phyloP scores from a whole-genome alignment of 805 yeast species.

The Wickerhamiella dianesei region DNA sequence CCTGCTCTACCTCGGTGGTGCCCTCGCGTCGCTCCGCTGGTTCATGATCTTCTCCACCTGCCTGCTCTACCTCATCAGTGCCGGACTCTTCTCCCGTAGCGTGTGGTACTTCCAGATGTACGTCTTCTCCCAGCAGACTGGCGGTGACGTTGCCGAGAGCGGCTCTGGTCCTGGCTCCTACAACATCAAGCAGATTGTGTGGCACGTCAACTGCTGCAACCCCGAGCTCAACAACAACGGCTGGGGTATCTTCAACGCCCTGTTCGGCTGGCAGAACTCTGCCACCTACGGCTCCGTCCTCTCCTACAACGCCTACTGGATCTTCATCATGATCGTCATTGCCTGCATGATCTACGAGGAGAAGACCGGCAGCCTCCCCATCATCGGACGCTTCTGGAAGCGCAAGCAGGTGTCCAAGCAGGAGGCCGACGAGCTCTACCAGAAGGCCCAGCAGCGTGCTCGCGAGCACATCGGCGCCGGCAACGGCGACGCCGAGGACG shows the following conservation, averaged over 20 bases:
- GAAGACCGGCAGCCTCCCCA: slow-evolving; percentile 67
- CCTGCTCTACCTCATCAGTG: slow-evolving; percentile 75
- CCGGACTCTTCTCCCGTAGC: slow-evolving; percentile 88
- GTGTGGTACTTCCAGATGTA: slow-evolving; percentile 78
- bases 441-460: slow-evolving; percentile 16
- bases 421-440: slow-evolving; percentile 27
- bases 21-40: slow-evolving; percentile 67
- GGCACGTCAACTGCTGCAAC: slow-evolving; percentile 97
- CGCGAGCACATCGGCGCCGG: slow-evolving; percentile 10
- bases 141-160: slow-evolving; percentile 89
- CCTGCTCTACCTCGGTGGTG: slow-evolving; percentile 68
- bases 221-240: slow-evolving; percentile 67
- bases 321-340: slow-evolving; percentile 43
- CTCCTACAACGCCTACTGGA: slow-evolving; percentile 83
- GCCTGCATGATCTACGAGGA: slow-evolving; percentile 67
- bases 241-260: slow-evolving; percentile 93
- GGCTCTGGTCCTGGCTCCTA: slow-evolving; percentile 96
- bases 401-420: slow-evolving; percentile 23
- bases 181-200: slow-evolving; percentile 62
- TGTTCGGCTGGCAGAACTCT: slow-evolving; percentile 94
- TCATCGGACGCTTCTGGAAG: slow-evolving; percentile 32
- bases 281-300: slow-evolving; percentile 89
- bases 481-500: slow-evolving; percentile 16
- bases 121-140: slow-evolving; percentile 49
- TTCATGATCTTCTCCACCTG: slow-evolving; percentile 81